Base-by-base conservation (phyloP, 495 filamentous ascomycete species). In the Darksidea phi region DNA sequence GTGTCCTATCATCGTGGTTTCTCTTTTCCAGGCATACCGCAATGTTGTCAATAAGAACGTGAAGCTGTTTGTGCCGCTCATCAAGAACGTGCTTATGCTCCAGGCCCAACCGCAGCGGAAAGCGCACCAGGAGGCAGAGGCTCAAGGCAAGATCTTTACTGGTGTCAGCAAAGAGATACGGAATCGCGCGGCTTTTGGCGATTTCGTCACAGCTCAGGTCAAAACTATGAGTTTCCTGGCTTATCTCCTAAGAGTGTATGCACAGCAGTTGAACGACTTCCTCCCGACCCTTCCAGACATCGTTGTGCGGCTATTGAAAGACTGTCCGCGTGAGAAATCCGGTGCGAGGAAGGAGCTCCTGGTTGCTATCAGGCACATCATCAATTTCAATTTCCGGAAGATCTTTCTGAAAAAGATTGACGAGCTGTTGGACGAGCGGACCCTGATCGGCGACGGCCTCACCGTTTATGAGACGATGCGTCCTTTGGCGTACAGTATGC, bases 191-290 rank as follows among this genome's bases (percentile, higher is more conserved):
- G 95, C 93, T 6, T 99, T 97, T 77, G 95, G 95, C 1, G 95
- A 99, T 59, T 92, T 99, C 59, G 93, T 99, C 54, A 97, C 90
- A 0, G 91, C 91, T 0, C 95, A 99, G 73, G 94, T 99, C 43
- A 99, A 99, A 80, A 97, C 94, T 0, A 97, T 99, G 95, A 96
- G 90, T 65, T 99, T 99, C 69, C 74, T 99, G 64, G 95, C 95
- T 0, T 99, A 97, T 72, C 77, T 99, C 4, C 80, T 99, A 24
- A 81, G 95, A 23, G 85, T 91, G 38, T 96, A 96, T 72, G 85
- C 91, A 17, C 84, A 88, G 41, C 89, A 96, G 57, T 79, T 99
- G 0, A 83, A 85, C 12, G 95, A 97, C 67, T 99, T 97, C 69
- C 76, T 99, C 48, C 87, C 88, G 0, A 87, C 84, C 1, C 78